Percentiles rank a stretch among this genome's conserved stretches.
phyloP scores from a whole-genome alignment of 2,329 filamentous ascomycete species.

The Penicillium sclerotiorum region DNA sequence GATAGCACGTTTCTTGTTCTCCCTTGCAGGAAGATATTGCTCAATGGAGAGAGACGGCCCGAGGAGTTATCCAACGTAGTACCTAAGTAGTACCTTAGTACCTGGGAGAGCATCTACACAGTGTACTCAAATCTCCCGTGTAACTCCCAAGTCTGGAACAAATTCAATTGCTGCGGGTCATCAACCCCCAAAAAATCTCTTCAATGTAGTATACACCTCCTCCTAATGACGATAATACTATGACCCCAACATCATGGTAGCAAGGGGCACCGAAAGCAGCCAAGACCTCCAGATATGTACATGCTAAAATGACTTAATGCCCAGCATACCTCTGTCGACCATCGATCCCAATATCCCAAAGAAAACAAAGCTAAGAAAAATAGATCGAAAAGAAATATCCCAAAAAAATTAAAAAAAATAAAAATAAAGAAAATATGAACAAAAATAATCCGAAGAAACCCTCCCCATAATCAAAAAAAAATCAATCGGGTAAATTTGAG shows the following conservation, averaged over 20 bases:
- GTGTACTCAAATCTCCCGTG: no score
- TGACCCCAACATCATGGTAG: constrained; percentile 9
- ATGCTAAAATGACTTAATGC: background rate
- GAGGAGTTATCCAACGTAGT: constrained; percentile 6
- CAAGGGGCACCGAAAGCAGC: constrained; percentile 26
- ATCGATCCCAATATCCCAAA: no score
- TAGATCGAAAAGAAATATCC: background rate
- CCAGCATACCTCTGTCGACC: constrained; percentile 8
- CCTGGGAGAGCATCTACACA: no score
- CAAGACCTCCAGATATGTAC: constrained; percentile 20
- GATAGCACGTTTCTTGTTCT: background rate
- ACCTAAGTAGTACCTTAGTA: constrained; percentile 13
- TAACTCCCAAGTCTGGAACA: background rate
- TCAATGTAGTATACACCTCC: background rate
- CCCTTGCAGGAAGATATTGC: constrained; percentile 25
- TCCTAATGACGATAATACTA: constrained; percentile 6
- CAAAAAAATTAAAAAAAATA: background rate
- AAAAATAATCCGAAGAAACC: background rate
- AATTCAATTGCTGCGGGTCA: constrained; percentile 1
- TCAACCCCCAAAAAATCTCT: background rate
- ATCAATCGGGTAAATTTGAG: background rate
- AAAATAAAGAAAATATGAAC: background rate
- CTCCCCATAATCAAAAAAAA: background rate
- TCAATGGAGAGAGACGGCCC: constrained; percentile 15
- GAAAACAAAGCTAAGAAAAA: no score